Evolutionary conservation across 768 basidiomycete species (phyloP), one percentile per base, ranked within the genome.

Genomic region (Mycena floridula): DNA sequence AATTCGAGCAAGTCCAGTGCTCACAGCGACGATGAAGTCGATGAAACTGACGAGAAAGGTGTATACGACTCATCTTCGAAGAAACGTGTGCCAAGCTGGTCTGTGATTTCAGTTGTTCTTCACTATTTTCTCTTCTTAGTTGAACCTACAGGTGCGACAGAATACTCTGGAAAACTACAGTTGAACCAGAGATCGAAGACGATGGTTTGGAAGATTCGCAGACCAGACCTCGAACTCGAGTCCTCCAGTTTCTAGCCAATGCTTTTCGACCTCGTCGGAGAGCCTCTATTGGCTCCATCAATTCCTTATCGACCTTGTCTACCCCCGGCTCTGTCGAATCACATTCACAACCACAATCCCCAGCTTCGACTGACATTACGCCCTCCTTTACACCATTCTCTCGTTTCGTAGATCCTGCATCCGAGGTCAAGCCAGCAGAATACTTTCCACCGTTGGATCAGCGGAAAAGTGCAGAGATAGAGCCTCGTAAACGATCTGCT

Each of bases 41-140:
- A 64, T 25, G 59, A 62, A 24, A 18, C 24, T 25, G 73, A 72
- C 25, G 76, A 77, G 32, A 73, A 72, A 53, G 85, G 82, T 15
- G 80, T 86, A 3, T 90, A 89, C 55, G 89, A 91, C 60, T 81
- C 84, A 22, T 90, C 88, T 8, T 69, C 77, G 54, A 90, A 91
- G 60, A 76, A 79, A 54, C 81, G 89, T 16, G 89, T 90, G 21
- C 89, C 89, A 5, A 88, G 87, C 59, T 90, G 89, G 89, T 85
- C 52, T 39, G 79, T 65, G 5, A 25, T 26, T 32, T 9, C 9
- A 32, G 9, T 9, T 16, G 16, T 32, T 32, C 28, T 16, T 9
- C 9, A 32, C 28, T 32, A 32, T 9, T 21, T 37, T 37, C 22
- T 36, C 32, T 42, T 37, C 22, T 37, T 45, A 27, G 24, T 35